These are phyloP conservation scores for Hordeum pubiflorum DNA, from an alignment of 202 grass and related monocot species.

Conservation along the genomic window DNA sequence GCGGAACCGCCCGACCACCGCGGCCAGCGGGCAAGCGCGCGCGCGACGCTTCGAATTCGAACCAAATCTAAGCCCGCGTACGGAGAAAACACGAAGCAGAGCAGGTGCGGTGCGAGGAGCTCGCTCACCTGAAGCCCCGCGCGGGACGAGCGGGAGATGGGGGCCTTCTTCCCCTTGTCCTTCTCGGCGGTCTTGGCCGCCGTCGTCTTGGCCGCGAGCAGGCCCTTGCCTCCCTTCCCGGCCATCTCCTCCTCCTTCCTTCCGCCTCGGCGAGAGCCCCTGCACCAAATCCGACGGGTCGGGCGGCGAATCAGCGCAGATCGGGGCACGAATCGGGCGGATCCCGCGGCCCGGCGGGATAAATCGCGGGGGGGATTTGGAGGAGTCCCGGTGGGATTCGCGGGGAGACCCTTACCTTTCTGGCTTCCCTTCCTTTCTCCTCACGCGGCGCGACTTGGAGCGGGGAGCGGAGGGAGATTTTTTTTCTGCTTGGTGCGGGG, in stretches of 20 bases:
- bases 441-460: background rate
- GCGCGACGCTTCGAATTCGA: background rate
- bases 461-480: background rate
- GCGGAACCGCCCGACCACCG: background rate
- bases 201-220: conserved; percentile 66
- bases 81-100: background rate
- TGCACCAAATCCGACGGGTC: conserved; percentile 29
- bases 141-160: conserved; percentile 59
- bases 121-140: conserved; percentile 52
- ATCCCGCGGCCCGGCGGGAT: background rate
- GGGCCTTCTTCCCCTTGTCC: conserved; percentile 74
- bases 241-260: conserved; percentile 37
- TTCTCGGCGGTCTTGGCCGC: conserved; percentile 56
- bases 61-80: background rate
- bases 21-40: background rate
- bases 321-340: conserved; percentile 16
- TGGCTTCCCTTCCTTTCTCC: background rate
- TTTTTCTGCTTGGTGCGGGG: background rate
- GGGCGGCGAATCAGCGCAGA: conserved; percentile 20
- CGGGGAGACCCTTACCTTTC: conserved; percentile 25
- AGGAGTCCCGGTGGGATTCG: conserved; percentile 23
- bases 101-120: background rate
- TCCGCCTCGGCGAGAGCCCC: conserved; percentile 12
- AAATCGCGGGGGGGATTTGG: background rate
- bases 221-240: conserved; percentile 57